A percentile compares a stretch with the other conserved stretches of the same genome.
Conservation (phyloP, 176 grass and related monocot genomes). For the Elymus sibiricus region DNA sequence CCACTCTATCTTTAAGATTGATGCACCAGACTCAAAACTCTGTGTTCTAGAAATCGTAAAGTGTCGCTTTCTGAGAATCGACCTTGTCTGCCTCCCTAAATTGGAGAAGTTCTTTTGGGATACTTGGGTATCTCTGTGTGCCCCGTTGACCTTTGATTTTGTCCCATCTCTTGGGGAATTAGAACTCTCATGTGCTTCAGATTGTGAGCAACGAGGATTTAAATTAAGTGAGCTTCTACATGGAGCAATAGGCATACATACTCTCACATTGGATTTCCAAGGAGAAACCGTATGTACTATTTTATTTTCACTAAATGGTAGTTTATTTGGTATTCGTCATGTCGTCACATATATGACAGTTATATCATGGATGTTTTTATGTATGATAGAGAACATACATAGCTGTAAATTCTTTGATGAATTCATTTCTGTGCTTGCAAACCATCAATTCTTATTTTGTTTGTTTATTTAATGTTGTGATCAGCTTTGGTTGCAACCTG, state of each 20-base stretch:
- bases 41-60: neutral
- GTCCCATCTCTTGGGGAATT: neutral
- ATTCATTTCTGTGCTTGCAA: neutral
- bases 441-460: neutral
- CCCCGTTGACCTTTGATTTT: neutral
- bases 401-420: neutral
- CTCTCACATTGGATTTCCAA: too few species aligned
- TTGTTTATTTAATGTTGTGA: too few species aligned
- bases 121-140: neutral
- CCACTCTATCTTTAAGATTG: neutral
- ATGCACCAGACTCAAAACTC: neutral
- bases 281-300: too few species aligned
- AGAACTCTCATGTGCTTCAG: neutral
- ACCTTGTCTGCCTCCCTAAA: neutral
- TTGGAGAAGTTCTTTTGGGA: neutral
- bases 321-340: neutral
- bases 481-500: neutral
- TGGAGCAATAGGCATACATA: too few species aligned
- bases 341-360: neutral
- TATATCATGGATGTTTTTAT: neutral
- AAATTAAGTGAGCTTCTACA: too few species aligned
- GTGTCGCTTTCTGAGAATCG: neutral
- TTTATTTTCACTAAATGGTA: neutral
- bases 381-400: neutral
- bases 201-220: accelerated